A percentile compares a stretch with the other conserved stretches of the same genome.
Conservation (phyloP, 2,329 filamentous ascomycete species). For the Colletotrichum musicola region DNA sequence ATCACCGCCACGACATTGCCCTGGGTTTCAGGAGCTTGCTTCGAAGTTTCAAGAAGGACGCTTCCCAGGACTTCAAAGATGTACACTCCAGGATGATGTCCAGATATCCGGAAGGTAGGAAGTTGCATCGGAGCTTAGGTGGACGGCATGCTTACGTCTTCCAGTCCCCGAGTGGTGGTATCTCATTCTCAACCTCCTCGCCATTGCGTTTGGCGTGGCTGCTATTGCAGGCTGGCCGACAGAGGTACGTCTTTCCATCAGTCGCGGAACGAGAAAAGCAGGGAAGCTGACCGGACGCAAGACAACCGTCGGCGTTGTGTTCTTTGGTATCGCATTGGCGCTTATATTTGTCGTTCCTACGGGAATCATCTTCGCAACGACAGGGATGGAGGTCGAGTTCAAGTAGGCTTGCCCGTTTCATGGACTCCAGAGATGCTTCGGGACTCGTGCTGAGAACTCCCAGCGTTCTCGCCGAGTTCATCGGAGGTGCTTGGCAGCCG, state of each 20-base stretch:
- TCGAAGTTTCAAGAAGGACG: slow-evolving; percentile 45
- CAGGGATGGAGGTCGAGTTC: slow-evolving; percentile 51
- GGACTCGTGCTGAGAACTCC: slow-evolving; percentile 29
- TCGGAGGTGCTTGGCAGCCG: slow-evolving; percentile 32
- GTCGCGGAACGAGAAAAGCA: not conserved
- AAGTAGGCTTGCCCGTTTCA: slow-evolving; percentile 4
- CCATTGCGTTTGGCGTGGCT: slow-evolving; percentile 51
- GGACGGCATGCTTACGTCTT: not conserved
- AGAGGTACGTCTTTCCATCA: not conserved
- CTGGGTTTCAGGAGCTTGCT: slow-evolving; percentile 51
- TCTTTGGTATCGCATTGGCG: slow-evolving; percentile 56
- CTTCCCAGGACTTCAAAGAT: slow-evolving; percentile 47
- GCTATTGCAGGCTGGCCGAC: slow-evolving; percentile 56
- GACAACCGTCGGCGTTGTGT: slow-evolving; percentile 56
- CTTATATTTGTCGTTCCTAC: slow-evolving; percentile 58
- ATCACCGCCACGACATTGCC: slow-evolving; percentile 54
- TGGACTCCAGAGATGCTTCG: not conserved
- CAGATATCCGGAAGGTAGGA: slow-evolving; percentile 53
- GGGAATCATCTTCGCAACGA: slow-evolving; percentile 59
- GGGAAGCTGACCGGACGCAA: slow-evolving; percentile 37
- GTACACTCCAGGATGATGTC: slow-evolving; percentile 62
- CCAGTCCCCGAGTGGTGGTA: slow-evolving; percentile 63
- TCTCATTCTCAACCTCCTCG: slow-evolving; percentile 46
- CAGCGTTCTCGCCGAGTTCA: slow-evolving; percentile 36
- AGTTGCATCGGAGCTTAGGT: not conserved